Evolutionary conservation across 2,329 filamentous ascomycete species (phyloP).

Genomic region (Trichoderma pleuroti): DNA sequence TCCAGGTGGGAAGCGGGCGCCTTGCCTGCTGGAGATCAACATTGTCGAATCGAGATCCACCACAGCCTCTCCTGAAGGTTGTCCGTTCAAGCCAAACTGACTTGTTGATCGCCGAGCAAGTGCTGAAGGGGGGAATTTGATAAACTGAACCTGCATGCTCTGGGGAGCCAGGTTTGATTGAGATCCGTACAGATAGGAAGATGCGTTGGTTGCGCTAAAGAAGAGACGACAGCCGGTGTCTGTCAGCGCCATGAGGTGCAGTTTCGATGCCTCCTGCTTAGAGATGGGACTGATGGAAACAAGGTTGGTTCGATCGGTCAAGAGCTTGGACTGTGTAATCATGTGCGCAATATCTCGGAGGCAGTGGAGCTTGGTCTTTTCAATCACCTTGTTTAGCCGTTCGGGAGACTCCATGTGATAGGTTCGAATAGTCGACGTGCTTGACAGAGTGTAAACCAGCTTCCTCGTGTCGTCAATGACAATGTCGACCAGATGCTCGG

Average conservation of each 20-base stretch:
- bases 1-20: constrained; percentile 72
- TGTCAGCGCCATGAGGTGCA: constrained; percentile 87
- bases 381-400: constrained; percentile 60
- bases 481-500: constrained; percentile 72
- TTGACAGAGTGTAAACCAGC: constrained; percentile 88
- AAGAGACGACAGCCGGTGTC: constrained; percentile 88
- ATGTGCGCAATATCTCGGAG: constrained; percentile 80
- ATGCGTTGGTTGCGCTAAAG: constrained; percentile 80
- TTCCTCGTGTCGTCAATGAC: constrained; percentile 84
- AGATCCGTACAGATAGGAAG: constrained; percentile 60
- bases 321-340: constrained; percentile 67
- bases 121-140: constrained; percentile 77
- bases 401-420: constrained; percentile 75
- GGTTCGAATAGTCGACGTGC: constrained; percentile 80
- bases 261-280: constrained; percentile 70
- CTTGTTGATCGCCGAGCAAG: constrained; percentile 29
- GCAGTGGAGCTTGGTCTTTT: constrained; percentile 60
- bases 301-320: constrained; percentile 67
- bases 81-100: constrained; percentile 24
- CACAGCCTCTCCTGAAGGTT: constrained; percentile 36
- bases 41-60: constrained; percentile 49
- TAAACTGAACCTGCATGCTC: constrained; percentile 96
- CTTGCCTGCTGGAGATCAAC: constrained; percentile 49
- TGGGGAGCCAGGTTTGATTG: constrained; percentile 67
- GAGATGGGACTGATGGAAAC: constrained; percentile 84